phyloP scores from a whole-genome alignment of 2,329 filamentous ascomycete species.

The Hypoxylon sp. region DNA sequence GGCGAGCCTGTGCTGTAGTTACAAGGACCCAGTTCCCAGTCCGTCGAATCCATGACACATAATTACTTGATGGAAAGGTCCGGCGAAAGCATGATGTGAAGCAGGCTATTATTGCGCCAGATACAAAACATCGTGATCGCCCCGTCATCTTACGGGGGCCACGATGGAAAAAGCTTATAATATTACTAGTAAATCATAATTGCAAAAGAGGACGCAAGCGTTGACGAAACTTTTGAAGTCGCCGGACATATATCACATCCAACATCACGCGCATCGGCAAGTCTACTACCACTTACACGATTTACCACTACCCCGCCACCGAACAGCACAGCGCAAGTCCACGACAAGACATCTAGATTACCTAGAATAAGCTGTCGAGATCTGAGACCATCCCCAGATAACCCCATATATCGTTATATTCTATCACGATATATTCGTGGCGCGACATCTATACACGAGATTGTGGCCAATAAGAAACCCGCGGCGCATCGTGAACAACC shows the following conservation, averaged over 20 bases:
- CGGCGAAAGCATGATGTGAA: constrained; percentile 50
- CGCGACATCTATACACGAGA: constrained; percentile 1
- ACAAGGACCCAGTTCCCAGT: constrained; percentile 39
- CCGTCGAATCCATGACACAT: constrained; percentile 55
- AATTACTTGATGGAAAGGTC: constrained; percentile 57
- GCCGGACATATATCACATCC: neutral
- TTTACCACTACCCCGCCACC: constrained; percentile 12
- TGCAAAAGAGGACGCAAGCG: constrained; percentile 35
- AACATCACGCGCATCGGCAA: constrained; percentile 3
- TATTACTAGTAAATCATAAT: constrained; percentile 39
- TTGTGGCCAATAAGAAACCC: constrained; percentile 28
- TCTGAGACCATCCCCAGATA: neutral
- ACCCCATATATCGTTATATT: constrained; percentile 1
- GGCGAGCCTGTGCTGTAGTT: constrained; percentile 22
- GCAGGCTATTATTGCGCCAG: constrained; percentile 41
- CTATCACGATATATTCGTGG: constrained; percentile 5
- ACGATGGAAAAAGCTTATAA: constrained; percentile 31
- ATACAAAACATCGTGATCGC: constrained; percentile 44
- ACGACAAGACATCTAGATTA: neutral
- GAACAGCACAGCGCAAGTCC: constrained; percentile 8
- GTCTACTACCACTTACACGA: constrained; percentile 28
- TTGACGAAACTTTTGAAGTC: constrained; percentile 17
- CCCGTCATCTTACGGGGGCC: constrained; percentile 29
- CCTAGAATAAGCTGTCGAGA: neutral
- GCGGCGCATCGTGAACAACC: constrained; percentile 10